Base-by-base conservation (phyloP, 306 rosid genomes). In the Canavalia ensiformis region DNA sequence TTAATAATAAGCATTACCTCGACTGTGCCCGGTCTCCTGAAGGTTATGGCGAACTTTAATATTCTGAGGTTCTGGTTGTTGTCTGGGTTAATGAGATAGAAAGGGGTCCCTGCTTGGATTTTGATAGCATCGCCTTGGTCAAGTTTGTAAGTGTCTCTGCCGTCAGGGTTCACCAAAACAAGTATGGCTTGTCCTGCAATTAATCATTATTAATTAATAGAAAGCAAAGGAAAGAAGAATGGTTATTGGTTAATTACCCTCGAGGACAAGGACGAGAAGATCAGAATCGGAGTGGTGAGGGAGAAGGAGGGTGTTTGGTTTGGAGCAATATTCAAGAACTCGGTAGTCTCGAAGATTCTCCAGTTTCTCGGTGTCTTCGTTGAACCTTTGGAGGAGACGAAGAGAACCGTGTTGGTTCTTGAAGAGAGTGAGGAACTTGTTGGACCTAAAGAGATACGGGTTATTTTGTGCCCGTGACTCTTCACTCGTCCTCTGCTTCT, bases 211-310 rank as follows among this genome's bases (percentile, higher is more conserved):
- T 37, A 37, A 37, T 37, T 37, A 37, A 37, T 37, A 37, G 3
- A 37, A 37, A 37, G 25, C 25, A 18, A 18, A 18, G 25, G 25
- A 18, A 18, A 18, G 25, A 18, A 18, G 25, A 18, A 18, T 18
- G 25, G 25, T 18, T 18, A 18, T 18, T 18, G 25, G 25, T 18
- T 18, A 18, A 18, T 18, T 18, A 18, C 25, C 25, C 25, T 18
- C 25, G 8, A 29, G 42, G 69, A 75, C 28, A 2, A 75, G 30
- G 18, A 86, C 29, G 71, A 83, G 10, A 34, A 31, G 76, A 2
- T 86, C 81, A 1, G 87, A 83, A 54, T 86, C 85, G 0, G 52
- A n/a, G 51, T 86, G 87, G 10, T 71, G 77, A 0, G 87, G 89
- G 6, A 76, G 58, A 7, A 80, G 2, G 3, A 86, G 37, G 8